A percentile compares a stretch with the other conserved stretches of the same genome.
Conservation (phyloP, 1,284 basidiomycete genomes). For the Phylloboletellus chloephorus region DNA sequence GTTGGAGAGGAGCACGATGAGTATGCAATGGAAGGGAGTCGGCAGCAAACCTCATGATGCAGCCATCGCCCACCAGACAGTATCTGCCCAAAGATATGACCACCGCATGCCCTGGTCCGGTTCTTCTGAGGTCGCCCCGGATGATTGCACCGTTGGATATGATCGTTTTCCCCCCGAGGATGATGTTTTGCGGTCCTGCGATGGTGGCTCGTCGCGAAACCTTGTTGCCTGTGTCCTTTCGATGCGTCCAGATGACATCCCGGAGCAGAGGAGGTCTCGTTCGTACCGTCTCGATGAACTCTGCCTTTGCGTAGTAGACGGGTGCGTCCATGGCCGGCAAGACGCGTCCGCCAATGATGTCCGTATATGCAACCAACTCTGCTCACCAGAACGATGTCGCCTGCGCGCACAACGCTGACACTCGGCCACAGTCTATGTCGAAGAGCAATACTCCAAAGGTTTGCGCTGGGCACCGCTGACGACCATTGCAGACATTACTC, state of each 20-base stretch:
- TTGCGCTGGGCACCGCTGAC: not conserved
- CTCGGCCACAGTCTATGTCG: slow-evolving; percentile 16
- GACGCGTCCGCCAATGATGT: slow-evolving; percentile 12
- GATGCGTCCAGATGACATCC: slow-evolving; percentile 5
- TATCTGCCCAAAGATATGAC: slow-evolving; percentile 92
- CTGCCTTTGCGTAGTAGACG: slow-evolving; percentile 69
- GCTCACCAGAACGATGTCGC: slow-evolving; percentile 11
- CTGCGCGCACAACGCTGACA: slow-evolving; percentile 4
- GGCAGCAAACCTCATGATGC: slow-evolving; percentile 71
- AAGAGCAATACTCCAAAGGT: slow-evolving; percentile 8
- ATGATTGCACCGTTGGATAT: slow-evolving; percentile 87
- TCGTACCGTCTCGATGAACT: slow-evolving; percentile 77
- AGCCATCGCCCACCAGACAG: slow-evolving; percentile 85
- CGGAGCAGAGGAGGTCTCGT: not conserved
- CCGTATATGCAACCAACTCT: slow-evolving; percentile 3
- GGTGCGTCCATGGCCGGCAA: slow-evolving; percentile 50
- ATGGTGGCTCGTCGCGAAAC: slow-evolving; percentile 93
- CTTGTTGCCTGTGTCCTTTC: slow-evolving; percentile 81
- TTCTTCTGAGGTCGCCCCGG: slow-evolving; percentile 81
- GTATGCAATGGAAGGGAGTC: not conserved
- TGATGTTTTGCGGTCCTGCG: slow-evolving; percentile 92
- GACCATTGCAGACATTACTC: slow-evolving; percentile 10
- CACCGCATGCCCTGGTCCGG: slow-evolving; percentile 84
- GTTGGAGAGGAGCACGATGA: not conserved
- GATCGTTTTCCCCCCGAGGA: slow-evolving; percentile 95